These are phyloP conservation scores for Pseudoturritis turrita DNA, from an alignment of 345 rosid genomes.

Conservation along the genomic window DNA sequence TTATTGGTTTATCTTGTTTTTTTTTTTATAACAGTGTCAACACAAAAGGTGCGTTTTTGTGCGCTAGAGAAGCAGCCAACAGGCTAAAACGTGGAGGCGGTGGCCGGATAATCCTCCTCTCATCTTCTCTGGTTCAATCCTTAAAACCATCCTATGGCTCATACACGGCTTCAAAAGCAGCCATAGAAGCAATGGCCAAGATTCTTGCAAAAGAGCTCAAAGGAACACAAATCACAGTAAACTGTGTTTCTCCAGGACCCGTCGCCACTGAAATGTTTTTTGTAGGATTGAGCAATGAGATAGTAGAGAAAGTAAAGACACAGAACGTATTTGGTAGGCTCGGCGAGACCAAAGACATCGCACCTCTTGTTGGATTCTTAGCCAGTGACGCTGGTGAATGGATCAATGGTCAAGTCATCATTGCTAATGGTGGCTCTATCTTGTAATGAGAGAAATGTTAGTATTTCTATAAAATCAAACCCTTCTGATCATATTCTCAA, in stretches of 20 bases:
- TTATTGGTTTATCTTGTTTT: background rate
- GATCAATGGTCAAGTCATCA: slow-evolving; percentile 39
- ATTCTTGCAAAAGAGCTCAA: slow-evolving; percentile 43
- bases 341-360: slow-evolving; percentile 36
- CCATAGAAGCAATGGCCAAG: slow-evolving; percentile 35
- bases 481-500: too few species aligned
- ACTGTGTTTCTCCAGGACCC: slow-evolving; percentile 41
- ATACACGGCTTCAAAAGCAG: slow-evolving; percentile 35
- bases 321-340: slow-evolving; percentile 23
- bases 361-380: slow-evolving; percentile 39
- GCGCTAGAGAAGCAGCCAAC: slow-evolving; percentile 34
- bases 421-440: slow-evolving; percentile 36
- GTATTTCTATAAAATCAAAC: background rate
- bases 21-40: slow-evolving; percentile 12
- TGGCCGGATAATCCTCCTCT: slow-evolving; percentile 32
- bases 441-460: background rate
- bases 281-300: slow-evolving; percentile 27
- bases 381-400: slow-evolving; percentile 41
- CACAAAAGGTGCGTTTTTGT: slow-evolving; percentile 37
- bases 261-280: slow-evolving; percentile 39
- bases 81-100: slow-evolving; percentile 36
- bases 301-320: slow-evolving; percentile 11
- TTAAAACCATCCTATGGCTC: slow-evolving; percentile 9
- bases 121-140: slow-evolving; percentile 18
- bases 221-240: slow-evolving; percentile 37